A percentile compares a stretch with the other conserved stretches of the same genome.
phyloP scores from a whole-genome alignment of 2,329 filamentous ascomycete species.

The Teratosphaeria epicoccoides region DNA sequence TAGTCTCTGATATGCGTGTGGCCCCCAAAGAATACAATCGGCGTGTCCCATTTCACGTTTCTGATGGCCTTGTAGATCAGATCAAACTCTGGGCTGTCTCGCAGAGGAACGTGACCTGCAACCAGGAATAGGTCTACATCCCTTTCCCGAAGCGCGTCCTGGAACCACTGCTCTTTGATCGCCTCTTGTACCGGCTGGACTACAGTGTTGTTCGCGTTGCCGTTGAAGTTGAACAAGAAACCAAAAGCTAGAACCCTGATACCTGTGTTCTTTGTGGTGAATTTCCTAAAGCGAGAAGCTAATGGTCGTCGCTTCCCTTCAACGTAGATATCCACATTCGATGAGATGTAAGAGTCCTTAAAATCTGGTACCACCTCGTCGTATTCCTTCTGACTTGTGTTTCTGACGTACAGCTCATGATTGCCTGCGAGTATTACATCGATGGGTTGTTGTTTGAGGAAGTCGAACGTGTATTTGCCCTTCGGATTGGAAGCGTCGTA shows the following conservation, averaged over 20 bases:
- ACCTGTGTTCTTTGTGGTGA: constrained; percentile 81
- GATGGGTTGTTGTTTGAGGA: constrained; percentile 70
- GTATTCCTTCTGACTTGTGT: constrained; percentile 69
- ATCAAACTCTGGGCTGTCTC: constrained; percentile 63
- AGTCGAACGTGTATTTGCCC: constrained; percentile 78
- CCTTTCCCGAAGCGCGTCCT: constrained; percentile 64
- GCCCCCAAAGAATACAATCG: constrained; percentile 85
- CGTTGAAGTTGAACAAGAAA: constrained; percentile 87
- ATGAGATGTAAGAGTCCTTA: constrained; percentile 69
- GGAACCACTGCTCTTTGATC: constrained; percentile 80
- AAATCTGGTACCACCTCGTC: constrained; percentile 74
- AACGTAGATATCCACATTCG: constrained; percentile 80
- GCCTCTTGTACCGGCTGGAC: constrained; percentile 72
- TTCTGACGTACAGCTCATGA: constrained; percentile 81
- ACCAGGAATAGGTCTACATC: constrained; percentile 82
- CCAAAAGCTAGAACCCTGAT: constrained; percentile 80
- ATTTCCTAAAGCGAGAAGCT: constrained; percentile 73
- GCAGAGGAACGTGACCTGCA: constrained; percentile 72
- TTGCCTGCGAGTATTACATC: constrained; percentile 84
- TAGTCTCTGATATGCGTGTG: constrained; percentile 85
- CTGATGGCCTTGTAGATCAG: constrained; percentile 70
- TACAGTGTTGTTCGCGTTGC: constrained; percentile 81
- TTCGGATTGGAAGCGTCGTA: constrained; percentile 86
- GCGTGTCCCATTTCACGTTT: constrained; percentile 63
- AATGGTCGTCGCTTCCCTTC: constrained; percentile 61